These are phyloP conservation scores for Acer campestre DNA, from an alignment of 345 rosid genomes.

Conservation along the genomic window DNA sequence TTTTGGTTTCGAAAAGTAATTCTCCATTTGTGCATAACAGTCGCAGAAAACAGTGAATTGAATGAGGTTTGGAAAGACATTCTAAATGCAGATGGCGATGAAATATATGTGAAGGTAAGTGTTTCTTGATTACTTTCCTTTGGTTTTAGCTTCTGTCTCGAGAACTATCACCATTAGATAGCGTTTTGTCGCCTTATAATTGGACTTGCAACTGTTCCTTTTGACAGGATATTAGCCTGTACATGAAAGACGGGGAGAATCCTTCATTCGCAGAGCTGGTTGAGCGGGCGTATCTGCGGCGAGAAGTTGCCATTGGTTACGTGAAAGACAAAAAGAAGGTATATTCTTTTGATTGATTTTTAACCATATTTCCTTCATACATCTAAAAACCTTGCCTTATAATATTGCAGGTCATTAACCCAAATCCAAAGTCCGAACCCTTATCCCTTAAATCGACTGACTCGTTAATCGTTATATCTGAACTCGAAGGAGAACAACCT, in stretches of 20 bases:
- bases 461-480: conserved; percentile 83
- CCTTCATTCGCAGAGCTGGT: conserved; percentile 79
- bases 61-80: conserved; percentile 97
- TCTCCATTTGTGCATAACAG: conserved; percentile 39
- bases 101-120: conserved; percentile 86
- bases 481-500: conserved; percentile 87
- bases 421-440: conserved; percentile 62
- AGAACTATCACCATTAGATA: neutral
- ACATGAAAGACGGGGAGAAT: conserved; percentile 81
- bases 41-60: conserved; percentile 77
- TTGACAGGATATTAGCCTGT: conserved; percentile 69
- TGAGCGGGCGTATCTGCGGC: conserved; percentile 76
- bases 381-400: conserved; percentile 11
- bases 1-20: conserved; percentile 14
- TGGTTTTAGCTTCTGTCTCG: neutral
- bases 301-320: conserved; percentile 91
- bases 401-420: conserved; percentile 77
- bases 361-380: neutral
- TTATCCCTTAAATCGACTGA: conserved; percentile 58
- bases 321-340: conserved; percentile 76
- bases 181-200: neutral
- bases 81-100: conserved; percentile 91
- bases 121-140: neutral
- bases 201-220: conserved; percentile 3
- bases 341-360: neutral